Conservation (phyloP, 495 filamentous ascomycete genomes). For the Recurvomyces mirabilis region DNA sequence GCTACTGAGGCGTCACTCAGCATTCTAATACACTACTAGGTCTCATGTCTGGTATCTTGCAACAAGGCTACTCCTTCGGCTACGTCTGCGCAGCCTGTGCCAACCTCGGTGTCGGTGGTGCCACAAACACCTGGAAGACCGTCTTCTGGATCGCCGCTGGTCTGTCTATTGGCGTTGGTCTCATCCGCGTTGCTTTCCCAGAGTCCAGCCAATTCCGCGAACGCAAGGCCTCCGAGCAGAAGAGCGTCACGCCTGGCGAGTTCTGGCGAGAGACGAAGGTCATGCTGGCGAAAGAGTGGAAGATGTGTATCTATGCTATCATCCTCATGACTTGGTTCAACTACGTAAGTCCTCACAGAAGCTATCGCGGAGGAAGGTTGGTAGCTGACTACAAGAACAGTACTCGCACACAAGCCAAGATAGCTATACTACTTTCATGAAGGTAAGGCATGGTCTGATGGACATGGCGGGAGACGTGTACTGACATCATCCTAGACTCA, state of each 20-base stretch:
- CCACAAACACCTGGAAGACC: conserved; percentile 47
- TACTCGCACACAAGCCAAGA: conserved; percentile 62
- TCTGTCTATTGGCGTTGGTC: conserved; percentile 50
- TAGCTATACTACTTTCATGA: conserved; percentile 68
- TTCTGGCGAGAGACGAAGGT: conserved; percentile 52
- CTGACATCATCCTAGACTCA: no score
- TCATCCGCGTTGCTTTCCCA: conserved; percentile 54
- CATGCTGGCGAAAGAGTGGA: conserved; percentile 60
- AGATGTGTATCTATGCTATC: conserved; percentile 56
- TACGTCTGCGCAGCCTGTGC: conserved; percentile 62
- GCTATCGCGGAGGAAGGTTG: not conserved
- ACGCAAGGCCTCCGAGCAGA: conserved; percentile 43
- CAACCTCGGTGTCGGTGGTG: conserved; percentile 54
- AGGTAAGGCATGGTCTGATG: no score
- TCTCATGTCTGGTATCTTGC: conserved; percentile 65
- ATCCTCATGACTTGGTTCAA: conserved; percentile 62
- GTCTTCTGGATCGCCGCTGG: conserved; percentile 55
- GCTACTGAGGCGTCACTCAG: not conserved
- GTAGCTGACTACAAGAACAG: conserved; percentile 25
- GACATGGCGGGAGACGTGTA: no score
- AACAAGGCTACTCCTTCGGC: conserved; percentile 67
- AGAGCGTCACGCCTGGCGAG: conserved; percentile 35
- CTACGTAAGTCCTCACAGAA: conserved; percentile 12
- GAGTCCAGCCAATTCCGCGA: conserved; percentile 62
- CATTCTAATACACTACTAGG: no score